phyloP scores from a whole-genome alignment of 306 rosid genomes.

The Biancaea sappan region DNA sequence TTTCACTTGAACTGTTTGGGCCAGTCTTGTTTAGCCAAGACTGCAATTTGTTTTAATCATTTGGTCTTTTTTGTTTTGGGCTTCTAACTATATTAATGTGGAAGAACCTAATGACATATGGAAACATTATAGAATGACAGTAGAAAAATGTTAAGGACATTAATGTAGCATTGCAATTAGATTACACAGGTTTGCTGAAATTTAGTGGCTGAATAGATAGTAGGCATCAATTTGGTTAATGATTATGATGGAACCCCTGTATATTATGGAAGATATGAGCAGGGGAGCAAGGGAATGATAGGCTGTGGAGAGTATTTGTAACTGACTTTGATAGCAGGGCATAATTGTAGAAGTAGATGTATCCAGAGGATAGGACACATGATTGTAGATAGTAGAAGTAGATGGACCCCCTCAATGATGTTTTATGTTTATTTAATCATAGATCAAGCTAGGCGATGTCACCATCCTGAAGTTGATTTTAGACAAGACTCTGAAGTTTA shows the following conservation, averaged over 20 bases:
- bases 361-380: too few relatives aligned
- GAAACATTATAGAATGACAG: not conserved
- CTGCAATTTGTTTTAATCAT: not conserved
- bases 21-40: not conserved
- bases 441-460: not conserved
- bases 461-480: slow-evolving; percentile 12
- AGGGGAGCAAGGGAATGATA: too few relatives aligned
- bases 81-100: not conserved
- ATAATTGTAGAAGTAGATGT: too few relatives aligned
- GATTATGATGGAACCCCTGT: too few relatives aligned
- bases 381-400: too few relatives aligned
- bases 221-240: not conserved
- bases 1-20: not conserved
- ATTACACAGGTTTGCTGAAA: not conserved
- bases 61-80: not conserved
- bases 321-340: too few relatives aligned
- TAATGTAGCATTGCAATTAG: not conserved
- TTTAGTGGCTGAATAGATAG: not conserved
- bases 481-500: not conserved
- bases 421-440: not conserved
- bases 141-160: not conserved
- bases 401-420: too few relatives aligned
- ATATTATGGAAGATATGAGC: too few relatives aligned
- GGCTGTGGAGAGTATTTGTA: too few relatives aligned
- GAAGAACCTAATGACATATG: not conserved